These are phyloP conservation scores for Monosporozyma unispora DNA, from an alignment of 805 yeast species.

Conservation along the genomic window DNA sequence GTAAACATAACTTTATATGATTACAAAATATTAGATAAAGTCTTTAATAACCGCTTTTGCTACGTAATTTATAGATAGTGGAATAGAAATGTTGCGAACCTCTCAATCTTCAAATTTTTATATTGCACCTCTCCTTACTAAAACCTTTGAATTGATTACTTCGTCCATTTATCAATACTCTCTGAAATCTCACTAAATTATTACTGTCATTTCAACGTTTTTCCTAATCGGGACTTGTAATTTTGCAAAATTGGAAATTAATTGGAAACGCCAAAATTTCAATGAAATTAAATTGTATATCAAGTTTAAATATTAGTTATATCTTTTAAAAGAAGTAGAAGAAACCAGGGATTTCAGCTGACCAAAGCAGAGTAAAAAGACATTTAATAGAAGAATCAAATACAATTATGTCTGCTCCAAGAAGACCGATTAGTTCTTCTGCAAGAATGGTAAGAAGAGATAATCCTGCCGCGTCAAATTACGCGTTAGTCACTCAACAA, in stretches of 20 bases:
- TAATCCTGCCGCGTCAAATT: constrained; percentile 13
- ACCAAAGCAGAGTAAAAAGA: neutral
- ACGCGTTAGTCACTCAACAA: constrained; percentile 32
- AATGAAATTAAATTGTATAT: neutral
- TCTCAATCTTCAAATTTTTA: no score
- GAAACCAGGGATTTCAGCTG: no score
- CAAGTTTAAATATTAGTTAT: neutral
- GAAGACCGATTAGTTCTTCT: constrained; percentile 27
- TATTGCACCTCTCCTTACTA: no score
- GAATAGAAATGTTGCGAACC: no score
- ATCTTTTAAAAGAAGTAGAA: no score
- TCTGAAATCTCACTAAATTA: no score
- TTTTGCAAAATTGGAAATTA: neutral
- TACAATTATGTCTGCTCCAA: neutral
- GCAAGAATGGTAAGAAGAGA: constrained; percentile 48
- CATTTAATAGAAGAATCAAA: neutral
- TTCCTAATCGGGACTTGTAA: neutral
- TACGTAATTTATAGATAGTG: no score
- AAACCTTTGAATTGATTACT: no score
- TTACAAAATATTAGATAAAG: no score
- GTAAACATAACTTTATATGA: no score
- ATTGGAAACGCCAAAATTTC: neutral
- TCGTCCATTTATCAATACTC: no score
- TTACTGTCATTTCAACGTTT: neutral
- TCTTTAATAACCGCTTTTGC: no score